A percentile compares a stretch with the other conserved stretches of the same genome.
Evolutionary conservation across 176 grass and related monocot species (phyloP).

Genomic region (Bolboschoenus planiculmis): DNA sequence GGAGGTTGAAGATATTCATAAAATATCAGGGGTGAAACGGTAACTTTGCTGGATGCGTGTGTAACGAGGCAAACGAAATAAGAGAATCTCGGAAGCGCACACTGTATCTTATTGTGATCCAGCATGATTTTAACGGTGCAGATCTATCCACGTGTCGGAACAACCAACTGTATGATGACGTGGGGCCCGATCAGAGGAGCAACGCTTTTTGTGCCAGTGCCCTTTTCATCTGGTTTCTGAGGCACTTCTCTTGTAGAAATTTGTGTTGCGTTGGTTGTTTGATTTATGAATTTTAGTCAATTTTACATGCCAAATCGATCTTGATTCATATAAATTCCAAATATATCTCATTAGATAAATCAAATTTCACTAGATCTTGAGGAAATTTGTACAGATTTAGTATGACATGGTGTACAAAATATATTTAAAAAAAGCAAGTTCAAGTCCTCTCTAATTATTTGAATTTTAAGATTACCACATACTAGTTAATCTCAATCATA

Average conservation of each 20-base stretch:
- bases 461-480: neutral
- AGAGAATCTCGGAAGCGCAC: neutral
- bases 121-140: neutral
- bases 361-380: neutral
- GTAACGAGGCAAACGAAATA: neutral
- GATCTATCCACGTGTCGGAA: neutral
- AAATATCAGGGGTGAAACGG: neutral
- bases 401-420: neutral
- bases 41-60: neutral
- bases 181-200: neutral
- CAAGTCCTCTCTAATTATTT: neutral
- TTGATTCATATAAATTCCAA: neutral
- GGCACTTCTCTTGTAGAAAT: neutral
- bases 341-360: neutral
- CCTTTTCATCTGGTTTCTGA: neutral
- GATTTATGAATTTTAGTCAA: neutral
- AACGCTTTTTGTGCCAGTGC: neutral
- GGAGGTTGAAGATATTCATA: neutral
- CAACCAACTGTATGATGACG: neutral
- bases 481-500: neutral
- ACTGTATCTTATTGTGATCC: constrained; percentile 1
- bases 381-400: neutral
- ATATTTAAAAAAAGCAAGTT: neutral
- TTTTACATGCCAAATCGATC: neutral
- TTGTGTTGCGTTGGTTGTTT: neutral